Evolutionary conservation across 257 asterid genomes (phyloP), one percentile per base, ranked within the genome.

Genomic region (Przewalskia tangutica): DNA sequence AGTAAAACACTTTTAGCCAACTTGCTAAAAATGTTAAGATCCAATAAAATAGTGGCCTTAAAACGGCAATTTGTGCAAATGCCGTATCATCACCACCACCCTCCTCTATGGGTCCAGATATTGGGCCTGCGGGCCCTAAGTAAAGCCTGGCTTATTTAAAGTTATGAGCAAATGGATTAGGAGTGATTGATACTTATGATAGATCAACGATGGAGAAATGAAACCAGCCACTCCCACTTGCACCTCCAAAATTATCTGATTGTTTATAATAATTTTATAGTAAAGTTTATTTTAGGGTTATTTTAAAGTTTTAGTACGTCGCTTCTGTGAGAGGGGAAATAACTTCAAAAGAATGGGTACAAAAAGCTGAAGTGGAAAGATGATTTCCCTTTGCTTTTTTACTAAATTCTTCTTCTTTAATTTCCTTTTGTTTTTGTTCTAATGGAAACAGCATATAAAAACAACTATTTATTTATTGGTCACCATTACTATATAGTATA

Each of bases 351-450:
- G 76, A 78, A 81, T 80, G 58, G 77, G 51, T 75, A 84, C 84
- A 50, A 84, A 86, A 79, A 80, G 62, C 66, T 76, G 36, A 58
- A 75, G 79, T 76, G 83, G 84, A 60, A 80, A 65, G 86, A 82
- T 71, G 80, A 32, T 79, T 79, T 79, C 42, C 18, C 64, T 0
- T 77, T 64, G 40, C 46, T 66, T 59, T 40, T 18, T 12, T 20
- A 38, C 51, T 42, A 42, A 79, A 79, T 44, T 68, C 42, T 42
- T 34, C 36, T 18, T 18, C 13, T 50, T 53, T n/a, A n/a, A n/a
- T n/a, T n/a, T 10, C 6, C 32, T 32, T 51, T 36, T 40, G 44
- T 79, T 38, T 56, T 56, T 59, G 58, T 20, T 59, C 59, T 79
- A 79, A 79, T 79, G 79, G 79, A 62, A 75, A 75, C 79, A 75